phyloP scores from a whole-genome alignment of 208 protist genomes.

The Wallacemonas sp. region DNA sequence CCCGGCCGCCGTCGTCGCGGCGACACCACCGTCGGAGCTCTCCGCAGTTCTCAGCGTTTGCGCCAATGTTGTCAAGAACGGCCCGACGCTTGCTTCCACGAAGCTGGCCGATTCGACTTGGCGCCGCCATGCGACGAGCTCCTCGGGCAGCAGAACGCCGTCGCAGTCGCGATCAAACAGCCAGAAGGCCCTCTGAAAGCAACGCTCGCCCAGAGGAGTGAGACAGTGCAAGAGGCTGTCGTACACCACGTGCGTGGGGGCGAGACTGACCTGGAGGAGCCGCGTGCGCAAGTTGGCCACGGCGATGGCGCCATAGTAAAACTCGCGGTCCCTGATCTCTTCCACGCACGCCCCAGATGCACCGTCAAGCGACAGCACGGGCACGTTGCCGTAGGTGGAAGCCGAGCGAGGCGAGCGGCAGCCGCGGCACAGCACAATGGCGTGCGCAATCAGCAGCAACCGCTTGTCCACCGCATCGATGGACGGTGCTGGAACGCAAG shows the following conservation, averaged over 20 bases:
- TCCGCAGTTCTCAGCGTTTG: background rate
- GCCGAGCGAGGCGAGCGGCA: constrained; percentile 31
- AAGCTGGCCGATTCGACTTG: constrained; percentile 40
- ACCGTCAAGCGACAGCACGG: constrained; percentile 53
- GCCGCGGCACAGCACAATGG: constrained; percentile 70
- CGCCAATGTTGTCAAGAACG: constrained; percentile 25
- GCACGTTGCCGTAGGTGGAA: constrained; percentile 49
- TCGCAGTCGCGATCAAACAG: constrained; percentile 79
- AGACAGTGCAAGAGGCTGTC: constrained; percentile 45
- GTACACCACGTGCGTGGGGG: constrained; percentile 80
- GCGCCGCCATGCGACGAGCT: constrained; percentile 67
- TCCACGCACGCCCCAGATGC: constrained; percentile 41
- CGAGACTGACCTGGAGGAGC: constrained; percentile 45
- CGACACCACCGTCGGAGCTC: background rate
- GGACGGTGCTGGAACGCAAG: constrained; percentile 50
- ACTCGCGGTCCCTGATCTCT: constrained; percentile 46
- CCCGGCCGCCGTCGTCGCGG: constrained; percentile 34
- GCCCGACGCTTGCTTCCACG: constrained; percentile 34
- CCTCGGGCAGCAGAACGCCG: constrained; percentile 55
- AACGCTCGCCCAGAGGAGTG: constrained; percentile 60
- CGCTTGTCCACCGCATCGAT: constrained; percentile 62
- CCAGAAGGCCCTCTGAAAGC: constrained; percentile 79
- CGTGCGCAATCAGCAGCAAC: constrained; percentile 54
- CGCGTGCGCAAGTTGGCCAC: constrained; percentile 36
- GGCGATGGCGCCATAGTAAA: constrained; percentile 64